These are phyloP conservation scores for Isochrysis galbana DNA, from an alignment of 78 protist genomes.

Conservation along the genomic window DNA sequence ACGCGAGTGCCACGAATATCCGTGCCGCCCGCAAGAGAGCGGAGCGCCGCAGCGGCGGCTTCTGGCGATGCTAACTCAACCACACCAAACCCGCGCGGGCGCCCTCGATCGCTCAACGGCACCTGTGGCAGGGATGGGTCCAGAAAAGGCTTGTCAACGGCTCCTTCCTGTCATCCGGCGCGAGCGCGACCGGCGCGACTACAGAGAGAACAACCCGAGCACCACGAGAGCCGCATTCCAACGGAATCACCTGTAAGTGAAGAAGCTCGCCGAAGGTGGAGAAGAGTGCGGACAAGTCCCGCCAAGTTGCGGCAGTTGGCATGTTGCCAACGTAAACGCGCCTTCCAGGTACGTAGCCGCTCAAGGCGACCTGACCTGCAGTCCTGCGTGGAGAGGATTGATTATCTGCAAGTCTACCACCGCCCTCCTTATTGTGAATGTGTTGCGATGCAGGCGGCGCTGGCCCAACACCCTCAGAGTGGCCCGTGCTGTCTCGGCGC, in stretches of 20 bases:
- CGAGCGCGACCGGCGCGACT: too few species aligned
- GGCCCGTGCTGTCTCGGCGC: neutral
- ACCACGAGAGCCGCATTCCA: too few species aligned
- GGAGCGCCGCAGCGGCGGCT: neutral
- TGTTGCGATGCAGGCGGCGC: neutral
- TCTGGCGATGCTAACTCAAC: neutral
- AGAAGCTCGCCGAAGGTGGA: neutral
- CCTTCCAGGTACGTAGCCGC: neutral
- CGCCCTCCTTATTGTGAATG: neutral
- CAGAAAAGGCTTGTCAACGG: neutral
- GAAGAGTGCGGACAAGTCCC: neutral
- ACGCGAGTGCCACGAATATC: neutral
- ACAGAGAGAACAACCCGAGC: too few species aligned
- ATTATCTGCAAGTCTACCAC: neutral
- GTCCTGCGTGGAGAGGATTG: neutral
- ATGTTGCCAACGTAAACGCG: neutral
- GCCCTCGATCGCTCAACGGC: neutral
- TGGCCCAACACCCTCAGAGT: too few species aligned
- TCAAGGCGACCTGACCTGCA: neutral
- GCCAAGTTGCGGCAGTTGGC: neutral
- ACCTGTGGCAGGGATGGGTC: neutral
- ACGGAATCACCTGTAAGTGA: neutral
- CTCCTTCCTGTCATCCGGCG: too few species aligned
- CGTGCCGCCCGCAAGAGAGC: neutral
- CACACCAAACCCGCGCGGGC: constrained; percentile 12